phyloP scores from a whole-genome alignment of 139 green algal genomes.

The Yamagishiella unicocca region DNA sequence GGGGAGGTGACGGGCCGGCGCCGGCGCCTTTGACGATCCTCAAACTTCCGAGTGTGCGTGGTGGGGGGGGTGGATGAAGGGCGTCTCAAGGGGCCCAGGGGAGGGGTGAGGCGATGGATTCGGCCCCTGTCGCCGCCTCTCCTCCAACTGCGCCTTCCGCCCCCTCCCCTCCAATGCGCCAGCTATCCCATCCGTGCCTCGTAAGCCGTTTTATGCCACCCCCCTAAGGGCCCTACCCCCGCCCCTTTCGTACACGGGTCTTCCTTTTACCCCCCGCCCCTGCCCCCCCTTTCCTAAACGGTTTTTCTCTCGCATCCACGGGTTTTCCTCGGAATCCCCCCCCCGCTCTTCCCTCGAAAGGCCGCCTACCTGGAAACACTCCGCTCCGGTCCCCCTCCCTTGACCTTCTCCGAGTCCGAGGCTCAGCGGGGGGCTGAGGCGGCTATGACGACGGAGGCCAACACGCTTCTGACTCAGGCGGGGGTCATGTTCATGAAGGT shows the following conservation, averaged over 20 bases:
- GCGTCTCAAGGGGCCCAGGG: too few relatives aligned
- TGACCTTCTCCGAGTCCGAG: not conserved
- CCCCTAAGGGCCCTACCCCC: too few relatives aligned
- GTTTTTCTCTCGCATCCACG: too few relatives aligned
- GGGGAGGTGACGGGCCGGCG: not conserved
- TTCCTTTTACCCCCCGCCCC: too few relatives aligned
- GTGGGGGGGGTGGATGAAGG: too few relatives aligned
- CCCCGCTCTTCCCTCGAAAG: not conserved
- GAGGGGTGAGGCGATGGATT: too few relatives aligned
- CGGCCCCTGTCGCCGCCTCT: too few relatives aligned
- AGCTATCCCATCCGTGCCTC: not conserved
- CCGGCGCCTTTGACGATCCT: not conserved
- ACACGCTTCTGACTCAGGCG: constrained; percentile 57
- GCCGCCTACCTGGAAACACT: constrained; percentile 54
- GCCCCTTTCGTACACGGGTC: too few relatives aligned
- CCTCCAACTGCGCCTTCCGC: not conserved
- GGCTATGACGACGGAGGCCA: constrained; percentile 51
- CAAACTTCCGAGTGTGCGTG: too few relatives aligned
- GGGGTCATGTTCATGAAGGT: constrained; percentile 65
- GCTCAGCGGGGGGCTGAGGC: constrained; percentile 51
- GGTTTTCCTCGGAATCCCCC: too few relatives aligned
- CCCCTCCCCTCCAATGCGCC: not conserved
- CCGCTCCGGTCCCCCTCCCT: constrained; percentile 35
- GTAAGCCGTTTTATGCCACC: too few relatives aligned
- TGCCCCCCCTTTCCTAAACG: too few relatives aligned